A percentile compares a stretch with the other conserved stretches of the same genome.
Evolutionary conservation across 2,329 filamentous ascomycete genomes (phyloP).

Genomic region (Cladosporium cucumerinum): DNA sequence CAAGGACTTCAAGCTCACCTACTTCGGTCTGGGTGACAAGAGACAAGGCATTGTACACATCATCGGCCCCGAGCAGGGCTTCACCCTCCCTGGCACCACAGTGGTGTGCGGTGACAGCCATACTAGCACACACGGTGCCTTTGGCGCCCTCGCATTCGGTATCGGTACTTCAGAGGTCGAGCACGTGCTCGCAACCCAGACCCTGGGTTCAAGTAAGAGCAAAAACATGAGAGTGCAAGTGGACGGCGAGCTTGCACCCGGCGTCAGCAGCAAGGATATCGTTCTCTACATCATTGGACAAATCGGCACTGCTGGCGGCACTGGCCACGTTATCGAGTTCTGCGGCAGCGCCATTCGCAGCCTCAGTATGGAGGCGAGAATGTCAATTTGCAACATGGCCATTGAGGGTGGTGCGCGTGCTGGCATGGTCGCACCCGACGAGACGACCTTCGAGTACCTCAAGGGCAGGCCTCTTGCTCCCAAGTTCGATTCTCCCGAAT

Average conservation of each 20-base stretch:
- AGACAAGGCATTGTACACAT: slow-evolving; percentile 98
- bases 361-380: slow-evolving; percentile 93
- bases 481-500: slow-evolving; percentile 76
- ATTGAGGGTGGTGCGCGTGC: slow-evolving; percentile 94
- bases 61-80: slow-evolving; percentile 96
- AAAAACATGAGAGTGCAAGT: slow-evolving; percentile 99
- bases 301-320: slow-evolving; percentile 94
- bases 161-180: slow-evolving; percentile 98
- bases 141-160: slow-evolving; percentile 89
- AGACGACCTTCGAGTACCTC: slow-evolving; percentile 91
- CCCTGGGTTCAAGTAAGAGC: slow-evolving; percentile 86
- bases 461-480: slow-evolving; percentile 87
- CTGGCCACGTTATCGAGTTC: slow-evolving; percentile 93
- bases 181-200: slow-evolving; percentile 95
- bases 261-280: slow-evolving; percentile 94
- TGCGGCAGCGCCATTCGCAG: slow-evolving; percentile 87
- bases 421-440: slow-evolving; percentile 94
- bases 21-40: slow-evolving; percentile 94
- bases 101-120: slow-evolving; percentile 98
- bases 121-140: slow-evolving; percentile 96
- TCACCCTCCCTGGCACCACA: slow-evolving; percentile 94
- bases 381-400: slow-evolving; percentile 99
- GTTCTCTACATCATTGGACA: slow-evolving; percentile 88
- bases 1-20: slow-evolving; percentile 92
- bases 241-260: slow-evolving; percentile 81